Base-by-base conservation (phyloP, 805 yeast species). In the Myxozyma melibiosi region DNA sequence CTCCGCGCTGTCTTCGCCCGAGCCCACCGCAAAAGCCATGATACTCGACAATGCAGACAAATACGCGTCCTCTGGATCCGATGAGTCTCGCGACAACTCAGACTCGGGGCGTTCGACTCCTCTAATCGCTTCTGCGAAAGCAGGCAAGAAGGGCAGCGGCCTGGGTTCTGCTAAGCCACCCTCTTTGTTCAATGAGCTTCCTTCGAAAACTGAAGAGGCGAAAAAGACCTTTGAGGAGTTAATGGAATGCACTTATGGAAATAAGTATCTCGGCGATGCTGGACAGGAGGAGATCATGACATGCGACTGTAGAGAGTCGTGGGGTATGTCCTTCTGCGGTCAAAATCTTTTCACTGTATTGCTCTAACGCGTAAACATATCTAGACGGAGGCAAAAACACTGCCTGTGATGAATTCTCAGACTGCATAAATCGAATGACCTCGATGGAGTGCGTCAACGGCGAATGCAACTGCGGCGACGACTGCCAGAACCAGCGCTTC, bases 361-460 rank as follows among this genome's bases (percentile, higher is more conserved):
- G n/a, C n/a, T n/a, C n/a, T n/a, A n/a, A n/a, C n/a, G n/a, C n/a
- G n/a, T n/a, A n/a, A n/a, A n/a, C n/a, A 2, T 1, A 28, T 33
- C 18, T 34, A 47, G 76, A 74, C 24, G 66, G 70, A 31, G 80
- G 75, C 0, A 67, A 66, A 5, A 75, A 74, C 53, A 82, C 82
- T 64, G 96, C 97, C 1, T 92, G 99, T 78, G 88, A 84, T 33
- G 88, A 86, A 30, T 84, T 85, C 62, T 85, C 94, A 14, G 90
- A 86, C 70, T 92, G 99, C 79, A 90, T 94, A 66, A 92, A 92
- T 72, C 75, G 98, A 50, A 80, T 90, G 50, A 94, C 98, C 0
- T 86, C 90, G 38, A 90, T 92, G 47, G 99, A 92, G 72, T 92
- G 99, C 80, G 80, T 84, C 2, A 82, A 85, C 67, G 86, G 78